Percentiles rank a stretch among this genome's conserved stretches.
phyloP scores from a whole-genome alignment of 2,329 filamentous ascomycete species.

The Microdochium trichocladiopsis region DNA sequence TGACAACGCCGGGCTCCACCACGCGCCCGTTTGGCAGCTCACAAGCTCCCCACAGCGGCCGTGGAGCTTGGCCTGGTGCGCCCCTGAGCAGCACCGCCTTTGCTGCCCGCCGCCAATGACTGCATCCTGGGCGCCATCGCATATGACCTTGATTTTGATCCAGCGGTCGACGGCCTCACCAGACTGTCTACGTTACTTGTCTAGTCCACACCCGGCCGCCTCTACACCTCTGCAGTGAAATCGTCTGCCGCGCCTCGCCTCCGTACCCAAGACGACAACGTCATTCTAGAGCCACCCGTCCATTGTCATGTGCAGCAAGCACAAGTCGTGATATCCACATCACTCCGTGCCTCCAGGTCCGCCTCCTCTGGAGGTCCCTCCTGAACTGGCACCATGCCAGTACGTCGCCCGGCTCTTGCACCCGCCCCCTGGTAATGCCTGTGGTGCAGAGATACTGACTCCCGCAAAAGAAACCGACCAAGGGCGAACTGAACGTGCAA shows the following conservation, averaged over 20 bases:
- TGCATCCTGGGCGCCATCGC: no score
- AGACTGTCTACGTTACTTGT: background rate
- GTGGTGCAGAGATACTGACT: background rate
- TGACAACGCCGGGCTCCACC: background rate
- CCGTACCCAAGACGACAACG: no score
- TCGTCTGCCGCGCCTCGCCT: no score
- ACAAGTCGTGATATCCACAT: background rate
- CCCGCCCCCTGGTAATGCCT: no score
- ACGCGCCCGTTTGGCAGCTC: background rate
- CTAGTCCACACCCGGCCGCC: background rate
- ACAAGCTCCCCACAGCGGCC: background rate
- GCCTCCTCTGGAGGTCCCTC: no score
- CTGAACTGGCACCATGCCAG: background rate
- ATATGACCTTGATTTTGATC: no score
- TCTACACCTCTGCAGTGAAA: no score
- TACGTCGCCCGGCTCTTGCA: background rate
- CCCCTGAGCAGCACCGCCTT: background rate
- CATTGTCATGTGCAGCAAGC: no score
- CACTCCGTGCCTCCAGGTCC: no score
- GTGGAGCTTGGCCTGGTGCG: no score
- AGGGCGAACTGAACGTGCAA: conserved; percentile 75
- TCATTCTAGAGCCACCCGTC: no score
- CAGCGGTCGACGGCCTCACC: no score
- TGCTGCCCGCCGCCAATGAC: background rate
- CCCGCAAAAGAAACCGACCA: conserved; percentile 47